Evolutionary conservation across 2,329 filamentous ascomycete genomes (phyloP).

Genomic region (Sporothrix brasiliensis): DNA sequence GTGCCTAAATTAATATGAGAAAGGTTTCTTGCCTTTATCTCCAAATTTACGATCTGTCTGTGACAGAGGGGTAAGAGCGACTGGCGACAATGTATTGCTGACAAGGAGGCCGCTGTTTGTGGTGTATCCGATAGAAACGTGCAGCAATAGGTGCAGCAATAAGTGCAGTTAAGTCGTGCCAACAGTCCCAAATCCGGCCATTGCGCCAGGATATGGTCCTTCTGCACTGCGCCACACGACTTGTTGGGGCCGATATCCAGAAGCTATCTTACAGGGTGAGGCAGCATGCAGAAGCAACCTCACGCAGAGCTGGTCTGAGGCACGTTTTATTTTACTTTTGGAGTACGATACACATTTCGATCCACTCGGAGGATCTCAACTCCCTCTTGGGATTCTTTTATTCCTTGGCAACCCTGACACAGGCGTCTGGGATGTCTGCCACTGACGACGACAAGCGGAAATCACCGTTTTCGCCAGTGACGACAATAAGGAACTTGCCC

Average conservation of each 20-base stretch:
- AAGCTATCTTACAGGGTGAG: slow-evolving; percentile 5
- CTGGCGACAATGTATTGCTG: neutral
- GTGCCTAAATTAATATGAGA: neutral
- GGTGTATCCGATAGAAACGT: too few relatives aligned
- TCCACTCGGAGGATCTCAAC: neutral
- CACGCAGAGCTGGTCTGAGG: slow-evolving; percentile 14
- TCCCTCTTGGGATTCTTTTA: too few relatives aligned
- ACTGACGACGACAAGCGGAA: slow-evolving; percentile 1
- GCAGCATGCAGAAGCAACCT: neutral
- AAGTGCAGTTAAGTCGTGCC: neutral
- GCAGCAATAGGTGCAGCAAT: neutral
- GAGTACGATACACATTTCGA: too few relatives aligned
- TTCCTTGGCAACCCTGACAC: neutral
- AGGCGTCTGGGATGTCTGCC: neutral
- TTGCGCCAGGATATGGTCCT: neutral
- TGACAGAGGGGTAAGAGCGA: slow-evolving; percentile 5
- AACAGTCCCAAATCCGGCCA: slow-evolving; percentile 1
- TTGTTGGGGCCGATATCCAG: neutral
- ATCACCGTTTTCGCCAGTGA: neutral
- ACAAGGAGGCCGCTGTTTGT: neutral
- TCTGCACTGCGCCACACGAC: slow-evolving; percentile 13
- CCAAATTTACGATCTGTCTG: neutral
- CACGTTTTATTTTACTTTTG: neutral
- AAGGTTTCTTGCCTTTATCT: neutral
- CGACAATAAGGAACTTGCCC: neutral